These are phyloP conservation scores for Suhomyces maxii DNA, from an alignment of 1,139 yeast genomes.

Conservation along the genomic window DNA sequence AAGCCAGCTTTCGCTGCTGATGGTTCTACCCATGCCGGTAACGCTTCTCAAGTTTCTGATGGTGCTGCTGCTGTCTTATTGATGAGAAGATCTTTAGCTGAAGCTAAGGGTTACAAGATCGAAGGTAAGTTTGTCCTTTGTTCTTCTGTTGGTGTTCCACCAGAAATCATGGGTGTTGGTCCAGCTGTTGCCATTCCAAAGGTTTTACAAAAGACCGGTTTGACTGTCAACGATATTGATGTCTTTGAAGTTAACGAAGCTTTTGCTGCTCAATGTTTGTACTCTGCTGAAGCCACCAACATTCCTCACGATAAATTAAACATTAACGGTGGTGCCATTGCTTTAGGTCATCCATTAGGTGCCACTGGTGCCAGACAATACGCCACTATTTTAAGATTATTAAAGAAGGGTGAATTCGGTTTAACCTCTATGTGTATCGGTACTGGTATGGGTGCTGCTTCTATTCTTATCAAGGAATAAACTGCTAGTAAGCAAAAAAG, in stretches of 20 bases:
- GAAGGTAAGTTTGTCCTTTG: constrained; percentile 78
- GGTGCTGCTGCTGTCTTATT: constrained; percentile 92
- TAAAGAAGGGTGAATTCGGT: constrained; percentile 79
- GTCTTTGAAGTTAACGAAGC: constrained; percentile 93
- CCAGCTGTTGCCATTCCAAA: constrained; percentile 93
- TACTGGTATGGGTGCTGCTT: constrained; percentile 98
- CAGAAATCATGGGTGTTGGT: constrained; percentile 96
- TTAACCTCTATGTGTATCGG: constrained; percentile 97
- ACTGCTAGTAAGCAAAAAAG: constrained; percentile 8
- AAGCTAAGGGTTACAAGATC: constrained; percentile 62
- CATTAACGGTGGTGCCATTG: constrained; percentile 95
- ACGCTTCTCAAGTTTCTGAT: constrained; percentile 92
- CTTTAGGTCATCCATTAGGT: constrained; percentile 94
- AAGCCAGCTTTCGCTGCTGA: constrained; percentile 84
- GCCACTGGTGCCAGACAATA: constrained; percentile 95
- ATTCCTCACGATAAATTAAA: constrained; percentile 75
- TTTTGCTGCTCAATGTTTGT: constrained; percentile 90
- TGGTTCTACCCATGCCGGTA: constrained; percentile 93
- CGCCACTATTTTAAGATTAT: constrained; percentile 81
- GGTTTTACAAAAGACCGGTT: constrained; percentile 64
- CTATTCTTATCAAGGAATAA: constrained; percentile 72
- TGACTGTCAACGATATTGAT: constrained; percentile 64
- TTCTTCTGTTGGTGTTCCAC: constrained; percentile 86
- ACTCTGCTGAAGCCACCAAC: constrained; percentile 64
- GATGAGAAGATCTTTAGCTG: constrained; percentile 87